Evolutionary conservation across 2,329 filamentous ascomycete species (phyloP), one percentile per base, ranked within the genome.

Genomic region (Stachybotrys echinatus): DNA sequence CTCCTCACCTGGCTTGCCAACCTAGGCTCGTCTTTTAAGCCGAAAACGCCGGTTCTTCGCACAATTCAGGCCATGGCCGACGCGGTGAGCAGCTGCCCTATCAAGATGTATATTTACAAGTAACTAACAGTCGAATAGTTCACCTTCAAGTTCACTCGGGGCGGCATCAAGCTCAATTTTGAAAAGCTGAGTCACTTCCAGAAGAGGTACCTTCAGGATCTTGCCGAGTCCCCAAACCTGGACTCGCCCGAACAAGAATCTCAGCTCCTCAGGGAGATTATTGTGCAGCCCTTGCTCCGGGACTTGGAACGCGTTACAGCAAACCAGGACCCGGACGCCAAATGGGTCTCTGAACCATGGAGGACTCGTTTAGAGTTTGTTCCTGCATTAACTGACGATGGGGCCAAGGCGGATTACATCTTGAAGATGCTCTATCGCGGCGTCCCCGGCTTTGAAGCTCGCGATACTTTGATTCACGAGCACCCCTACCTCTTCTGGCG

Each of bases 81-180:
- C 18, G 83, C 83, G 51, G 87, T 88, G 72, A 48, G 79, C 62
- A 34, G n/a, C n/a, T 19, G 47, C 44, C 19, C 14, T 19, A 45
- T 34, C 23, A 31, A 20, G 45, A 5, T 8, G 12, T 22, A 46
- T 23, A 14, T 23, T 20, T n/a, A 14, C 47, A 12, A 8, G 6
- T 52, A 43, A 10, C 62, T 69, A 48, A 72, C 47, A 34, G 42
- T 14, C 21, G 5, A 42, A 17, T 52, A 89, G 80, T 92, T 96
- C 64, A 83, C 85, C 43, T 77, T 95, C 56, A 91, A 90, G 62
- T 95, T 96, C 69, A 97, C 91, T 3, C 89, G 87, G 59, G 92
- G 92, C 10, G 92, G 96, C 65, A 89, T 92, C 6, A 86, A 87
- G 14, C 89, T 96, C 18, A 84, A 87, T 19, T 80, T 85, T 47